phyloP scores from a whole-genome alignment of 2,329 filamentous ascomycete genomes.

The Davidsoniella neocaledoniae region DNA sequence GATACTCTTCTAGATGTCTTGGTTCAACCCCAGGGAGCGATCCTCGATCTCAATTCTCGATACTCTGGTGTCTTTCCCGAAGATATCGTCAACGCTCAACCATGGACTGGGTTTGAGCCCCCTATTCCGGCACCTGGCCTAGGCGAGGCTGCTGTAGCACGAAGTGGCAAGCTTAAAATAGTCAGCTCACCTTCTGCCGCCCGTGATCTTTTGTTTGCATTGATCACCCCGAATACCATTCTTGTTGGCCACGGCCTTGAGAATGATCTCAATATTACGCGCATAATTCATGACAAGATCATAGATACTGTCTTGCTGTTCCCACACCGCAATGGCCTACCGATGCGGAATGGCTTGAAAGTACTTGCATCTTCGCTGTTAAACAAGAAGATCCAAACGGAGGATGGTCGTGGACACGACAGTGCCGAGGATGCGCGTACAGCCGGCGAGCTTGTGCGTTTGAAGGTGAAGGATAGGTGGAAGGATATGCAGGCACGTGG shows the following conservation, averaged over 20 bases:
- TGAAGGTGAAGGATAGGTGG: slow-evolving; percentile 57
- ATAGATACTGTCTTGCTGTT: slow-evolving; percentile 77
- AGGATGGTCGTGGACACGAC: slow-evolving; percentile 49
- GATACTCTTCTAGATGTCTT: slow-evolving; percentile 65
- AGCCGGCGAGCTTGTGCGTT: slow-evolving; percentile 68
- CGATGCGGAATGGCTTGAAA: slow-evolving; percentile 63
- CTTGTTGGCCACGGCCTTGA: slow-evolving; percentile 88
- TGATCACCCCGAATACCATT: slow-evolving; percentile 61
- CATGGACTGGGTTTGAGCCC: slow-evolving; percentile 27
- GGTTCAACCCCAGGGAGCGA: slow-evolving; percentile 65
- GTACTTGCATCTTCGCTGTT: slow-evolving; percentile 54
- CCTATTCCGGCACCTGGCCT: slow-evolving; percentile 16
- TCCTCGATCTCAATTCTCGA: slow-evolving; percentile 79
- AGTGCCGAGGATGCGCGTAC: slow-evolving; percentile 81
- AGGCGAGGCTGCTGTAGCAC: slow-evolving; percentile 18
- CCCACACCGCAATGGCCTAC: slow-evolving; percentile 61
- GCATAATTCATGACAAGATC: slow-evolving; percentile 69
- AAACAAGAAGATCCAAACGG: slow-evolving; percentile 62
- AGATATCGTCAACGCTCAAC: slow-evolving; percentile 52
- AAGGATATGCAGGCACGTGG: slow-evolving; percentile 45
- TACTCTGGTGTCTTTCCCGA: slow-evolving; percentile 77
- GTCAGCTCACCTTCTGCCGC: slow-evolving; percentile 61
- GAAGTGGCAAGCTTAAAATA: slow-evolving; percentile 40
- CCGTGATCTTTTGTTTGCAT: slow-evolving; percentile 57
- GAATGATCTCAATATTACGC: slow-evolving; percentile 77